Percentiles rank a stretch among this genome's conserved stretches.
Evolutionary conservation across 768 basidiomycete genomes (phyloP).

Genomic region (Lyophyllum shimeji): DNA sequence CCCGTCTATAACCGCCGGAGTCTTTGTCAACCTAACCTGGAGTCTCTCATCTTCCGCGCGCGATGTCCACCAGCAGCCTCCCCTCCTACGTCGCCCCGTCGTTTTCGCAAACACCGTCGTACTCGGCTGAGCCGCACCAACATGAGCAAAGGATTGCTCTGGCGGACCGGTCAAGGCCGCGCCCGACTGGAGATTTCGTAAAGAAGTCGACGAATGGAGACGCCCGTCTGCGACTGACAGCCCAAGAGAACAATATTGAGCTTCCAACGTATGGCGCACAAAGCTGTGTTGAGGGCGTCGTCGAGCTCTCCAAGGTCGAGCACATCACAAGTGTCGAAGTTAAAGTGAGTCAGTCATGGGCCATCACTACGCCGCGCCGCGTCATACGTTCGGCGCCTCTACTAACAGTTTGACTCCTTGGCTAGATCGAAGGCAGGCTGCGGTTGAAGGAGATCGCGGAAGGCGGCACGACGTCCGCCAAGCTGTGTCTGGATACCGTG

Average conservation of each 20-base stretch:
- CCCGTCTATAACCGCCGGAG: background rate
- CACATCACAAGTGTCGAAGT: conserved; percentile 62
- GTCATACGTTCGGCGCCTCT: background rate
- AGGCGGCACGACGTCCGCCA: conserved; percentile 55
- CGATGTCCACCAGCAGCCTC: conserved; percentile 56
- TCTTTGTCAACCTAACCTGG: background rate
- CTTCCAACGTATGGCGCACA: conserved; percentile 61
- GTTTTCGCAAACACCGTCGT: conserved; percentile 41
- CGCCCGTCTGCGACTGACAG: conserved; percentile 47
- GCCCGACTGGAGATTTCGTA: conserved; percentile 49
- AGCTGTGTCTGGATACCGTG: conserved; percentile 49
- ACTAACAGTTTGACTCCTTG: conserved; percentile 1
- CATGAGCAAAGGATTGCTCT: conserved; percentile 55
- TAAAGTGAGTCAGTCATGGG: conserved; percentile 54
- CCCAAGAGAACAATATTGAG: conserved; percentile 48
- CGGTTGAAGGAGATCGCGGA: conserved; percentile 63
- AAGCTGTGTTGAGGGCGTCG: conserved; percentile 50
- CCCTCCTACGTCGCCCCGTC: conserved; percentile 45
- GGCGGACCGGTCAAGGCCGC: conserved; percentile 34
- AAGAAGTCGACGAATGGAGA: conserved; percentile 60
- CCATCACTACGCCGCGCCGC: background rate
- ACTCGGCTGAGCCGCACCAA: conserved; percentile 52
- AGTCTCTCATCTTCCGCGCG: background rate
- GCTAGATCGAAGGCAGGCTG: conserved; percentile 62
- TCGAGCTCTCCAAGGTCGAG: conserved; percentile 56